Evolutionary conservation across 805 yeast species (phyloP).

Genomic region (Zygosaccharomyces gambellarensis): DNA sequence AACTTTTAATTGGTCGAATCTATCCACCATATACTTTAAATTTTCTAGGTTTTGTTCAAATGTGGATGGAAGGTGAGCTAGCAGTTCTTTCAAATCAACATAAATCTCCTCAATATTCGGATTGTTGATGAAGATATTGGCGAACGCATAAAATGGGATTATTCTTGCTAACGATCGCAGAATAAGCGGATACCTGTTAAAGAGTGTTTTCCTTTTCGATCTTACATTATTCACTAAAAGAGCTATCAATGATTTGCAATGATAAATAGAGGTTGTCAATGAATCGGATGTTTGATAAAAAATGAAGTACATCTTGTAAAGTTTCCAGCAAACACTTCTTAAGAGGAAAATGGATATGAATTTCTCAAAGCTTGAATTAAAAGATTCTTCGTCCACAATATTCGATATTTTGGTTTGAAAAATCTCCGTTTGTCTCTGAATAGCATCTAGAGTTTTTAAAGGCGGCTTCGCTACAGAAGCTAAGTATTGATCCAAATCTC

Average conservation of each 20-base stretch:
- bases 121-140: constrained; percentile 20
- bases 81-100: constrained; percentile 21
- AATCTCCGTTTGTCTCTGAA: constrained; percentile 21
- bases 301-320: constrained; percentile 22
- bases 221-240: constrained; percentile 21
- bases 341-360: constrained; percentile 22
- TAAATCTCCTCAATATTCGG: constrained; percentile 18
- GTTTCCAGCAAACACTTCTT: constrained; percentile 27
- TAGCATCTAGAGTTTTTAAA: constrained; percentile 28
- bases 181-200: constrained; percentile 27
- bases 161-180: constrained; percentile 19
- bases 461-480: constrained; percentile 23
- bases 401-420: constrained; percentile 15
- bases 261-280: constrained; percentile 16
- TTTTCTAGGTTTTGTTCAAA: constrained; percentile 15
- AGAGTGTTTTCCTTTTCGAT: constrained; percentile 9
- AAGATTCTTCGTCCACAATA: constrained; percentile 12
- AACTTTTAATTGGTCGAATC: constrained; percentile 18
- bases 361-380: constrained; percentile 21
- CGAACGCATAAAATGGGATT: constrained; percentile 25
- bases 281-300: constrained; percentile 21
- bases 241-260: constrained; percentile 19
- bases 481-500: constrained; percentile 28
- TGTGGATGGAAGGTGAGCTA: constrained; percentile 15
- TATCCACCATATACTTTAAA: constrained; percentile 12